phyloP scores from a whole-genome alignment of 2,329 filamentous ascomycete genomes.

The Lizonia empirigonia region DNA sequence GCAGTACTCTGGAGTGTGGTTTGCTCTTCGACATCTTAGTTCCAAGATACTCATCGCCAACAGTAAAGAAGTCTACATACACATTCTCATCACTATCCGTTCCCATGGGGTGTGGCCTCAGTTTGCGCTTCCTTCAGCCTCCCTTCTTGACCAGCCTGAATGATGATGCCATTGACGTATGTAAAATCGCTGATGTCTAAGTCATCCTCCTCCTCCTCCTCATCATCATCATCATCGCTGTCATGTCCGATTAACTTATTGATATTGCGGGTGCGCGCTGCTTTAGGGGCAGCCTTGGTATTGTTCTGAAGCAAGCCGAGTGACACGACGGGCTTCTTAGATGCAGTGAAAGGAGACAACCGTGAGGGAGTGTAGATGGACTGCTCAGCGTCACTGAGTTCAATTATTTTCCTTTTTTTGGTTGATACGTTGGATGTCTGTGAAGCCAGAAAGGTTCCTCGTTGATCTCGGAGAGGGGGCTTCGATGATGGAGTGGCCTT shows the following conservation, averaged over 20 bases:
- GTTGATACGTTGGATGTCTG: background rate
- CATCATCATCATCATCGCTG: constrained; percentile 3
- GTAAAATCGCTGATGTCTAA: constrained; percentile 20
- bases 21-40: background rate
- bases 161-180: constrained; percentile 8
- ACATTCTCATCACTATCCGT: background rate
- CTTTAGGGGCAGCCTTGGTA: background rate
- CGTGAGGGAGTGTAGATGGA: background rate
- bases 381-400: constrained; percentile 7
- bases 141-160: constrained; percentile 5
- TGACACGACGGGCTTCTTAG: background rate
- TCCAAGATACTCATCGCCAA: background rate
- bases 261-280: constrained; percentile 1
- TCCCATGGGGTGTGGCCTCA: background rate
- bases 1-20: background rate
- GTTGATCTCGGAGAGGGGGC: background rate
- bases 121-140: constrained; percentile 1
- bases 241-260: background rate
- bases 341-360: background rate
- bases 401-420: constrained; percentile 5
- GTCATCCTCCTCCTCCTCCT: too few species aligned
- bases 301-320: too few species aligned
- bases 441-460: constrained; percentile 4
- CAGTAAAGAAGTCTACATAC: background rate
- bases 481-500: background rate